Evolutionary conservation across 495 filamentous ascomycete genomes (phyloP), one percentile per base, ranked within the genome.

Genomic region (Immersiella caudata): DNA sequence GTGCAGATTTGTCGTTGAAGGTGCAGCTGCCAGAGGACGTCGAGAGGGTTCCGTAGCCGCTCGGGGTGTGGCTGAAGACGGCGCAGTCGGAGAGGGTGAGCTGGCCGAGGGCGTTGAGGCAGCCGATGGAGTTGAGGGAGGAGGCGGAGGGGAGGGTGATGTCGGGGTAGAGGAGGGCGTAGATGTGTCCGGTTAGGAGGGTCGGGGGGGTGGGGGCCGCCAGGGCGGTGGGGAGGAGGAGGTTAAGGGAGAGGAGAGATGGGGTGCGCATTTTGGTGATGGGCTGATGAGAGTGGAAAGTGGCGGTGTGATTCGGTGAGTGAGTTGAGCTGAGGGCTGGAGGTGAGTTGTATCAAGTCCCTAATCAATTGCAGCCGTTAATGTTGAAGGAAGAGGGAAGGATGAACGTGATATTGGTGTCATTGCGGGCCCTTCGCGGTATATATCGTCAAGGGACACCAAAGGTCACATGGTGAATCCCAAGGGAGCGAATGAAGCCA

Each of bases 21-120:
- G 60, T 75, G 64, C 78, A 80, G 67, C 72, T 74, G n/a, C 75
- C 78, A 7, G 61, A 33, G 14, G 58, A 36, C 29, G 66, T 71
- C 14, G 65, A 73, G 1, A 81, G 68, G 5, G 78, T 74, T 59
- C 75, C 60, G 14, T 75, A 75, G 55, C 33, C 52, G 16, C 67
- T 35, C 16, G 67, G 64, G 22, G 66, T n/a, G 36, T 49, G 64
- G 2, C 68, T 71, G 66, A 78, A 79, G 11, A 71, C 71, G 6
- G 74, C 76, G 72, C 77, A 79, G 64, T 74, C 64, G 36, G 58
- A 26, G 1, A 40, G 9, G 14, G 74, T 68, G 6, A 79, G 52
- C 51, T 52, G 35, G 25, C 78, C 76, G 2, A 20, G 51, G n/a
- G 54, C 70, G 67, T 76, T 65, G 12, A 79, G 60, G 64, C 78